Base-by-base conservation (phyloP, 2,329 filamentous ascomycete species). In the Claviceps sp. region DNA sequence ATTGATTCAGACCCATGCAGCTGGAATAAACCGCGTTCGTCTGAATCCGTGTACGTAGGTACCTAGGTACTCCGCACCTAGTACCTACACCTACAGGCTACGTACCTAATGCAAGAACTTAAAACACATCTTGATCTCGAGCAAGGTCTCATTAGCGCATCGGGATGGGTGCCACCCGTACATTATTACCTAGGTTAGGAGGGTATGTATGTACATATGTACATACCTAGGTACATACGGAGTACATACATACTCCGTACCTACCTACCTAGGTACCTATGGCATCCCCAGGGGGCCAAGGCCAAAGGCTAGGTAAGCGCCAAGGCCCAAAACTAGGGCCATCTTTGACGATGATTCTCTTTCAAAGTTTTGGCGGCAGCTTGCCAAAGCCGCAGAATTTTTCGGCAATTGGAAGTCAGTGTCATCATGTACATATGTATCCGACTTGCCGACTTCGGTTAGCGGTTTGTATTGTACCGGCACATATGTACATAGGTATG, bases 1-100 rank as follows among this genome's bases (percentile, higher is more conserved):
- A n/a, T 54, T 38, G 45, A 49, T 37, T 36, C 41, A 46, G 49
- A 51, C 26, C 36, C 41, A 46, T 52, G 20, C 20, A 47, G 48
- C 36, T 42, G 46, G 52, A 46, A 46, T 41, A 54, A 7, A 38
- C 52, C 49, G 52, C 26, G n/a, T 11, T 38, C 43, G 43, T 22
- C 26, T 54, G 26, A 1, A 34, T 14, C 46, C 41, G 43, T 30
- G 43, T 26, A 14, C 7, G 9, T 20, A 18, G 0, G 8, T 36
- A 47, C 40, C 9, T 42, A 16, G 8, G 18, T 22, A 42, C 18
- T 18, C 1, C 1, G 18, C 1, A 18, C 18, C 1, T 18, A 18
- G 9, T 18, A 40, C 13, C 14, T 40, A n/a, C n/a, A 41, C n/a
- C 7, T 41, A 22, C 22, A 20, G 11, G 40, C 20, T 20, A 20